phyloP scores from a whole-genome alignment of 192 early-diverging fungal genomes.

The Linderina pennispora region DNA sequence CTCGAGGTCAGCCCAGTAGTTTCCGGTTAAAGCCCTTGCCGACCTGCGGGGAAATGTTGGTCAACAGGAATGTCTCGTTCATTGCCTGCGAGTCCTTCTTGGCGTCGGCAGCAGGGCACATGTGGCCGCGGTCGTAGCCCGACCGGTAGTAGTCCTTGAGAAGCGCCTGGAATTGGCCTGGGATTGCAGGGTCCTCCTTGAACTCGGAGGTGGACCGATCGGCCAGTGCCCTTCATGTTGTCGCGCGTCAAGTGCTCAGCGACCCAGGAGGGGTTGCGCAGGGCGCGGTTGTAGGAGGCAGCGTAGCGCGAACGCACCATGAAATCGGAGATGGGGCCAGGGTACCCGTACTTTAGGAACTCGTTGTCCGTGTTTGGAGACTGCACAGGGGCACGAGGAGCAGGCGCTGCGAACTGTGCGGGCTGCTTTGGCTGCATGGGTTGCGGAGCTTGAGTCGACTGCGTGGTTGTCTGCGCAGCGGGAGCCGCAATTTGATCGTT shows the following conservation, averaged over 20 bases:
- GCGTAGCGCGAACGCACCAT: constrained; percentile 64
- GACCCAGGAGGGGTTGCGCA: constrained; percentile 73
- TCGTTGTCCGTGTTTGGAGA: constrained; percentile 18
- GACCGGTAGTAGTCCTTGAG: constrained; percentile 74
- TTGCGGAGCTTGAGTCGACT: background rate
- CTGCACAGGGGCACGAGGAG: constrained; percentile 12
- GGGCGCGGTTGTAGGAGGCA: constrained; percentile 67
- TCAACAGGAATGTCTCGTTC: constrained; percentile 80
- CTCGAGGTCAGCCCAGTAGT: constrained; percentile 90
- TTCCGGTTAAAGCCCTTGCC: constrained; percentile 86
- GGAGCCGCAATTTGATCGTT: too few relatives aligned
- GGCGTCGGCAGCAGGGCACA: constrained; percentile 88
- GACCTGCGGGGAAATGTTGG: constrained; percentile 78
- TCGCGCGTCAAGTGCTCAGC: constrained; percentile 63
- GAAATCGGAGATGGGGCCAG: constrained; percentile 73
- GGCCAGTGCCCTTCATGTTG: constrained; percentile 48
- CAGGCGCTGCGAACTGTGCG: constrained; percentile 3
- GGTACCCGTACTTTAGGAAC: constrained; percentile 32
- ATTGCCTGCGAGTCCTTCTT: constrained; percentile 64
- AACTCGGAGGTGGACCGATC: constrained; percentile 63
- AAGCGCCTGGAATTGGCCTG: constrained; percentile 64
- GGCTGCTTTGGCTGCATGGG: constrained; percentile 4
- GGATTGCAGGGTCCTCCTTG: constrained; percentile 71
- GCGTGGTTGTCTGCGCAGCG: too few relatives aligned
- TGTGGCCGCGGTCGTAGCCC: constrained; percentile 88